phyloP scores from a whole-genome alignment of 495 filamentous ascomycete species.

The Penicillium mononematosum region DNA sequence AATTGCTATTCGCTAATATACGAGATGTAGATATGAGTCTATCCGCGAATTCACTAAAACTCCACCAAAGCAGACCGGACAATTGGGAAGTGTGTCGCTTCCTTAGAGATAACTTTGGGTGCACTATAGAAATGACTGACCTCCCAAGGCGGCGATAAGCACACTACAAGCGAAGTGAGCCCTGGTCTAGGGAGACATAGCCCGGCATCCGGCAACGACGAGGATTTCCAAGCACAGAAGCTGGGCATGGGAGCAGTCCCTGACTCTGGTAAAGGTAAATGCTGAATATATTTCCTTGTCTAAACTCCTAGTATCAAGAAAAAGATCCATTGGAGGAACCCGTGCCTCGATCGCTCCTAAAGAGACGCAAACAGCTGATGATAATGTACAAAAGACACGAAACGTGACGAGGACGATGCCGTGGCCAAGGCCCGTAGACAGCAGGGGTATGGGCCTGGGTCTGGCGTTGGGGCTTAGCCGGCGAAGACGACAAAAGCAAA shows the following conservation, averaged over 20 bases:
- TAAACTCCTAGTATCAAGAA: constrained; percentile 36
- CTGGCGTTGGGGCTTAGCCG: constrained; percentile 53
- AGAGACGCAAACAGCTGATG: constrained; percentile 38
- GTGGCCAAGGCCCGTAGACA: constrained; percentile 47
- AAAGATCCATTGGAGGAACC: constrained; percentile 21
- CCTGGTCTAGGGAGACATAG: constrained; percentile 15
- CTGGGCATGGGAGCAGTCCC: constrained; percentile 28
- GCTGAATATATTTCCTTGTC: constrained; percentile 31
- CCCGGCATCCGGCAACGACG: constrained; percentile 18
- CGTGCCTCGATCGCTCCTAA: constrained; percentile 16
- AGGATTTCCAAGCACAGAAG: constrained; percentile 31
- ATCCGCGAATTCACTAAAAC: constrained; percentile 48
- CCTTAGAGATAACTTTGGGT: background rate
- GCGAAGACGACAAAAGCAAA: constrained; percentile 14
- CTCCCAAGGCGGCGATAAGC: constrained; percentile 20
- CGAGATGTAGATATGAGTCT: constrained; percentile 56
- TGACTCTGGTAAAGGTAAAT: constrained; percentile 37
- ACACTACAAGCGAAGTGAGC: constrained; percentile 35
- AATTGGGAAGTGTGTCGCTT: constrained; percentile 51
- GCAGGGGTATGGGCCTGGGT: constrained; percentile 61
- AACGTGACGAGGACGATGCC: constrained; percentile 36
- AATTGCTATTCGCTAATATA: constrained; percentile 1
- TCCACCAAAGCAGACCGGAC: constrained; percentile 56
- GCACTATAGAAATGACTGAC: constrained; percentile 10
- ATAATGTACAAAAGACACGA: constrained; percentile 47